Conservation (phyloP, 202 grass and related monocot species). For the Zoysia matrella region DNA sequence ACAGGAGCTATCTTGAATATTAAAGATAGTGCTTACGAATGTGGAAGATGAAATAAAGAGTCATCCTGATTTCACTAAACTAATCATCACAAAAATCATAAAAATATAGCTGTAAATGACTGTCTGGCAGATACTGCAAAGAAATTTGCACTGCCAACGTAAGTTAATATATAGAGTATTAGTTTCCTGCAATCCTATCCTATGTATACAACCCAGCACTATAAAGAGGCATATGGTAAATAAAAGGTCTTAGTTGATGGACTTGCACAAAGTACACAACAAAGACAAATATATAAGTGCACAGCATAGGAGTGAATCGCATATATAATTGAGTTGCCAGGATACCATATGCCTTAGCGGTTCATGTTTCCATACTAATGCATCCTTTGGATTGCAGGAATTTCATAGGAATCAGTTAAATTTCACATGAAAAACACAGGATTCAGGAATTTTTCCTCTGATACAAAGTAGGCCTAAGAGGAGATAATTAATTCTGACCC, state of each 20-base stretch:
- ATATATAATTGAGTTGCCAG: neutral
- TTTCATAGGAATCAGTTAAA: no score
- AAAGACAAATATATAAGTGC: neutral
- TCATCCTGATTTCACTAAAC: neutral
- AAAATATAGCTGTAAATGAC: neutral
- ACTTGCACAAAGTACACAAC: neutral
- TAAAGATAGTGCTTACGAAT: no score
- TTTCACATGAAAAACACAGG: no score
- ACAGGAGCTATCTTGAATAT: no score
- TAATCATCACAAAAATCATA: neutral
- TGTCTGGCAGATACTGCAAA: neutral
- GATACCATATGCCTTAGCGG: neutral
- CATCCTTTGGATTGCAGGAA: no score
- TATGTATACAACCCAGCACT: neutral
- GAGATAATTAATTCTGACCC: neutral
- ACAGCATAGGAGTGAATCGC: neutral
- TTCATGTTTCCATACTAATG: neutral
- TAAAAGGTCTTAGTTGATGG: neutral
- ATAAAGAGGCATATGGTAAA: neutral
- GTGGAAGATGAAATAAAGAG: no score
- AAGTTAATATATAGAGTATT: neutral
- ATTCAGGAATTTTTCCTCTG: no score
- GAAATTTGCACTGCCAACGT: neutral
- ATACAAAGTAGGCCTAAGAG: neutral
- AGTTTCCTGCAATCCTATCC: neutral